Evolutionary conservation across 1,284 basidiomycete species (phyloP).

Genomic region (Schizophyllum commune): DNA sequence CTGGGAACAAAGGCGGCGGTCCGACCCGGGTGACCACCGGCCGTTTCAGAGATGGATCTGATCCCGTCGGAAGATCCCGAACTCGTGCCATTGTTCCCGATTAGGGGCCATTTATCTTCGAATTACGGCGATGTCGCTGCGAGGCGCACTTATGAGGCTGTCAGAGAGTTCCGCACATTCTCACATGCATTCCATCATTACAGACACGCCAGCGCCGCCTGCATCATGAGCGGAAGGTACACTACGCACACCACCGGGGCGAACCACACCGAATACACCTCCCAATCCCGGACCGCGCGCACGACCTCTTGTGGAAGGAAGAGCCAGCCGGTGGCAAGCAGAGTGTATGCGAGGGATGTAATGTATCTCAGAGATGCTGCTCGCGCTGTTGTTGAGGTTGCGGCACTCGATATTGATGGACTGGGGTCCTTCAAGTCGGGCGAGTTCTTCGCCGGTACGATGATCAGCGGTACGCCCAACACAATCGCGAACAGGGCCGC

Average conservation of each 20-base stretch:
- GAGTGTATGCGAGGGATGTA: slow-evolving; percentile 35
- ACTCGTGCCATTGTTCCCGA: too few species aligned
- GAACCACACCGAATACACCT: slow-evolving; percentile 67
- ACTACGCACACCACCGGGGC: slow-evolving; percentile 67
- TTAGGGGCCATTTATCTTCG: too few species aligned
- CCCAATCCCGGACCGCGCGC: slow-evolving; percentile 60
- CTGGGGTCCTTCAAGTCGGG: too few species aligned
- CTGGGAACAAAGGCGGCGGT: too few species aligned
- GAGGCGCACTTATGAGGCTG: too few species aligned
- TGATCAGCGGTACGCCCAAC: slow-evolving; percentile 53
- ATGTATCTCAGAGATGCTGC: slow-evolving; percentile 10
- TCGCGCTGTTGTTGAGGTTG: too few species aligned
- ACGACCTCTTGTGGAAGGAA: slow-evolving; percentile 33
- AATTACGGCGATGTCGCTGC: too few species aligned
- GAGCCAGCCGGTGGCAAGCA: slow-evolving; percentile 54
- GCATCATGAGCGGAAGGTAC: slow-evolving; percentile 62
- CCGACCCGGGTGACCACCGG: too few species aligned
- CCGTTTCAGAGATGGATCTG: too few species aligned
- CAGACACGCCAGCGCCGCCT: slow-evolving; percentile 53
- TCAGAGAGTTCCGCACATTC: too few species aligned
- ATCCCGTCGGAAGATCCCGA: too few species aligned
- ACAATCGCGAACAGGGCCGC: slow-evolving; percentile 60
- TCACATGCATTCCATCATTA: background rate
- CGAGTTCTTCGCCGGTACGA: slow-evolving; percentile 22
- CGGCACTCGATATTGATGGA: too few species aligned